A percentile compares a stretch with the other conserved stretches of the same genome.
Conservation (phyloP, 176 grass and related monocot species). For the Saccharum spontaneum region DNA sequence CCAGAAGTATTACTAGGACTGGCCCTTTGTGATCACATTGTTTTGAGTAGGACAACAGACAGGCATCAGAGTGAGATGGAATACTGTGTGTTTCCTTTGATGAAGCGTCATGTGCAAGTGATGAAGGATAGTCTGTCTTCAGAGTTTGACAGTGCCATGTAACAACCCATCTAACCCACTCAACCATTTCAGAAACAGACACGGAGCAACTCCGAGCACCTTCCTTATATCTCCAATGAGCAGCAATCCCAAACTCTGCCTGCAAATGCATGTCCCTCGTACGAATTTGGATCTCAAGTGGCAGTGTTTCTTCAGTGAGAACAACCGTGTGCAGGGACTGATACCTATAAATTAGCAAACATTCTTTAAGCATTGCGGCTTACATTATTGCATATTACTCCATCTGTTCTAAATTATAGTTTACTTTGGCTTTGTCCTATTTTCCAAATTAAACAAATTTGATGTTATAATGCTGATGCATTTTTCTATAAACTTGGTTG, state of each 20-base stretch:
- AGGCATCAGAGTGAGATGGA: slow-evolving; percentile 38
- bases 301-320: slow-evolving; percentile 51
- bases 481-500: not conserved
- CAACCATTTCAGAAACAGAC: slow-evolving; percentile 60
- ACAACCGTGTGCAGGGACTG: slow-evolving; percentile 83
- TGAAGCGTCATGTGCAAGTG: slow-evolving; percentile 36
- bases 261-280: slow-evolving; percentile 84
- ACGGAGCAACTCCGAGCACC: slow-evolving; percentile 27
- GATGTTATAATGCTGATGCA: not conserved
- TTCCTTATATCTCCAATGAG: slow-evolving; percentile 92
- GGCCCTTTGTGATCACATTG: slow-evolving; percentile 42
- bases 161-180: slow-evolving; percentile 61
- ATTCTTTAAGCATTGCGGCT: not conserved
- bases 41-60: slow-evolving; percentile 42
- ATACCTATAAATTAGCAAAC: slow-evolving; percentile 56
- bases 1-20: slow-evolving; percentile 55
- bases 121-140: slow-evolving; percentile 37
- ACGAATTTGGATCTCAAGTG: slow-evolving; percentile 86
- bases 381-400: not conserved
- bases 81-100: slow-evolving; percentile 29
- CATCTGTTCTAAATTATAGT: not conserved
- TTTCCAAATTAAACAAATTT: not conserved
- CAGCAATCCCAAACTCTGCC: slow-evolving; percentile 79
- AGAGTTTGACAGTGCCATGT: slow-evolving; percentile 57
- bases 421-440: no score